These are phyloP conservation scores for Cyphellophora europaea DNA, from an alignment of 2,329 filamentous ascomycete species.

Conservation along the genomic window DNA sequence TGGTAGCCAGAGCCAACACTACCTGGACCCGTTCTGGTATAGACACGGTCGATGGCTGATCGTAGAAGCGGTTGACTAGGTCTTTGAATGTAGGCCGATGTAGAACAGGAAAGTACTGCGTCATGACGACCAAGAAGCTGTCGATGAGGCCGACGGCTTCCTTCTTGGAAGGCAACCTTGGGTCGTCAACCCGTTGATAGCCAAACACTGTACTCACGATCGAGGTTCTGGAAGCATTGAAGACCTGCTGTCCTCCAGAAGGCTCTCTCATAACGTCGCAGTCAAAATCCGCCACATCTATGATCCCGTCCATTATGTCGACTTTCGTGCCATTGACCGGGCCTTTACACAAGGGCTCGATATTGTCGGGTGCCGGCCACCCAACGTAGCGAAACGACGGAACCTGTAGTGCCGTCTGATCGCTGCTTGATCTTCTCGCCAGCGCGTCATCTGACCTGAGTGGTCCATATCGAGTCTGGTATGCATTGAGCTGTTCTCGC, in stretches of 20 bases:
- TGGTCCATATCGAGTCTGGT: conserved; percentile 48
- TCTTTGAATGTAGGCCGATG: conserved; percentile 65
- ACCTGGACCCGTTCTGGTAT: conserved; percentile 59
- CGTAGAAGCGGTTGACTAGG: conserved; percentile 63
- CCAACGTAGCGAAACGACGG: conserved; percentile 15
- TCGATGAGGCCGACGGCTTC: conserved; percentile 61
- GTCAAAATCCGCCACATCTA: conserved; percentile 63
- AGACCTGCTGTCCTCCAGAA: conserved; percentile 37
- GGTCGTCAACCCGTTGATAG: conserved; percentile 43
- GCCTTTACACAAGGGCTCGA: conserved; percentile 9
- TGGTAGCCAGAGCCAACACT: conserved; percentile 70
- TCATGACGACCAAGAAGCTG: conserved; percentile 66
- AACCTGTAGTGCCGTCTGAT: no score
- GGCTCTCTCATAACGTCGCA: conserved; percentile 48
- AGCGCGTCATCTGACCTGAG: conserved; percentile 1
- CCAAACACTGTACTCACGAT: conserved; percentile 59
- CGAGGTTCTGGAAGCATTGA: conserved; percentile 64
- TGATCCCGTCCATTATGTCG: conserved; percentile 68
- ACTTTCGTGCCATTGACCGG: conserved; percentile 60
- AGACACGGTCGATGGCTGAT: conserved; percentile 52
- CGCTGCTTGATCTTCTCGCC: no score
- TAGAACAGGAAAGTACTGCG: conserved; percentile 65
- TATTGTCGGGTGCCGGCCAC: conserved; percentile 14
- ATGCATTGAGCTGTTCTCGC: conserved; percentile 55
- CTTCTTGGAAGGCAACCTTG: conserved; percentile 53